A percentile compares a stretch with the other conserved stretches of the same genome.
These are phyloP conservation scores for Peribolospora kevripleyi DNA, from an alignment of 768 basidiomycete species.

Conservation along the genomic window DNA sequence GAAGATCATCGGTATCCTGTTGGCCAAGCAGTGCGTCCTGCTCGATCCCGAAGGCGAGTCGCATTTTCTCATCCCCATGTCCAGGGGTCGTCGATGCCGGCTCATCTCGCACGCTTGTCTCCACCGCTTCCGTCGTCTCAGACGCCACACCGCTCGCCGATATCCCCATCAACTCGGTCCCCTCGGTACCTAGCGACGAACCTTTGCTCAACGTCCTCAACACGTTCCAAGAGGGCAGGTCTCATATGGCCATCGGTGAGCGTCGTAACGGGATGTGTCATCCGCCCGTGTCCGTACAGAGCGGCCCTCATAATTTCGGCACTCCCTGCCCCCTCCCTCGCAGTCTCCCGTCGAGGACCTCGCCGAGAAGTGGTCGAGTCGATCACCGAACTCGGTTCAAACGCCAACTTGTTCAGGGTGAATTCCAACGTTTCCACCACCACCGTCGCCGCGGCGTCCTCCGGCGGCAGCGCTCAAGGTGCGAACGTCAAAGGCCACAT, in stretches of 20 bases:
- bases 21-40: conserved; percentile 54
- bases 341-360: too few species aligned
- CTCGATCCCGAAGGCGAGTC: conserved; percentile 52
- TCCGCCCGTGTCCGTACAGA: too few species aligned
- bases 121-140: conserved; percentile 11
- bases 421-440: too few species aligned
- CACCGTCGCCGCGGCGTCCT: too few species aligned
- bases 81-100: neutral
- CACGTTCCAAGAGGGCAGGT: conserved; percentile 68
- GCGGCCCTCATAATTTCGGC: too few species aligned
- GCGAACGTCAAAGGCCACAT: too few species aligned
- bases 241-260: conserved; percentile 67
- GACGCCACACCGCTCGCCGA: conserved; percentile 62
- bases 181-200: conserved; percentile 65
- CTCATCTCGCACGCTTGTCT: neutral
- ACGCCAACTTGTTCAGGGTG: too few species aligned
- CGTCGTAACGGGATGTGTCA: neutral
- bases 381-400: too few species aligned
- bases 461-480: too few species aligned
- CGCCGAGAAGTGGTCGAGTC: too few species aligned
- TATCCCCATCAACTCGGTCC: conserved; percentile 64
- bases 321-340: too few species aligned
- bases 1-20: conserved; percentile 61
- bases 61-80: neutral
- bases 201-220: conserved; percentile 62